Evolutionary conservation across 345 rosid species (phyloP).

Genomic region (Eucalyptus sp.): DNA sequence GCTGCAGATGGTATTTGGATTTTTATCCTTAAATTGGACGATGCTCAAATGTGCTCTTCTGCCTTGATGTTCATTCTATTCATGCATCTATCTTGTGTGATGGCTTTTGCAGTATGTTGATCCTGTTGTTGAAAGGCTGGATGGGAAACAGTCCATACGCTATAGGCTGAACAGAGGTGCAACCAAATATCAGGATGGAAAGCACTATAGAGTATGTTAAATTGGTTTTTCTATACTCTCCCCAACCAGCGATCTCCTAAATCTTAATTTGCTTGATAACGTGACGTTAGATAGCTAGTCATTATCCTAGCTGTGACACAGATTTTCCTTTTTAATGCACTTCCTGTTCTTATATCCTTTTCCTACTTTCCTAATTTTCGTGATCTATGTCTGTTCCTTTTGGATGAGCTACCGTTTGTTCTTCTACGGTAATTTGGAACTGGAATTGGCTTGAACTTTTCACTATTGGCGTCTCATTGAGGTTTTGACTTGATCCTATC

Average conservation of each 20-base stretch:
- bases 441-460: neutral
- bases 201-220: conserved; percentile 68
- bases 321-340: neutral
- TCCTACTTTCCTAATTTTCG: neutral
- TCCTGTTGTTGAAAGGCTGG: conserved; percentile 86
- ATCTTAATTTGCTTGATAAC: neutral
- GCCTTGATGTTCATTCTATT: neutral
- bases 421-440: neutral
- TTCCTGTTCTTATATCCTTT: neutral
- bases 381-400: neutral
- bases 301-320: neutral
- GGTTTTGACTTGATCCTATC: neutral
- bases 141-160: conserved; percentile 53
- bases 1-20: conserved; percentile 52
- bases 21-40: neutral
- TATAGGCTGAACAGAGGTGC: conserved; percentile 70
- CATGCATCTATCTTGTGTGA: neutral
- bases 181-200: conserved; percentile 82
- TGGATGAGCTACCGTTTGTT: neutral
- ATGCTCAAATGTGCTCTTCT: neutral
- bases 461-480: neutral
- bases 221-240: neutral
- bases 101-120: conserved; percentile 51
- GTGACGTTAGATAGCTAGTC: neutral
- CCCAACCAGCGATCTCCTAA: neutral